phyloP scores from a whole-genome alignment of 352 stramenopile species.

The Globisporangium barbulae region DNA sequence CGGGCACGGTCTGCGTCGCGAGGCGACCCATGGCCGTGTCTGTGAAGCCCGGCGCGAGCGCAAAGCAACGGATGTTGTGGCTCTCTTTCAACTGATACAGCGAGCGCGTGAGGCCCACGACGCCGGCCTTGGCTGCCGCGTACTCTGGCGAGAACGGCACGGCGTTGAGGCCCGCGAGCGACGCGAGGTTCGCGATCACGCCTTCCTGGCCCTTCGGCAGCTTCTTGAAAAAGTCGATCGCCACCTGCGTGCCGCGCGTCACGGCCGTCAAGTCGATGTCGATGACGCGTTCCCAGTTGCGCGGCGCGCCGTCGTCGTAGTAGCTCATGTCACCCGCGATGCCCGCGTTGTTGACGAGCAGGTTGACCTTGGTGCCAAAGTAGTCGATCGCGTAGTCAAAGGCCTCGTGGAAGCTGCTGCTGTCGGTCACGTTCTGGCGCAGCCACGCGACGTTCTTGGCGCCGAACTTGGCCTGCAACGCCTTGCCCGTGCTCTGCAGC shows the following conservation, averaged over 20 bases:
- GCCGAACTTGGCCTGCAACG: conserved; percentile 49
- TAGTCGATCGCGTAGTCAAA: conserved; percentile 61
- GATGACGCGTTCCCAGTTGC: conserved; percentile 61
- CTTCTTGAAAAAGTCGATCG: conserved; percentile 57
- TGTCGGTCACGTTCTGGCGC: conserved; percentile 70
- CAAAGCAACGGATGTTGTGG: conserved; percentile 70
- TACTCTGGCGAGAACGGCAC: conserved; percentile 66
- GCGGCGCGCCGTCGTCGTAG: conserved; percentile 35
- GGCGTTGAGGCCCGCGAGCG: conserved; percentile 51
- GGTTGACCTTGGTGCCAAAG: conserved; percentile 59
- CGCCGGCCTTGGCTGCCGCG: conserved; percentile 65
- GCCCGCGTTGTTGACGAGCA: conserved; percentile 81
- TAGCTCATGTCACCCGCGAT: conserved; percentile 60
- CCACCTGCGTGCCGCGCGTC: conserved; percentile 65
- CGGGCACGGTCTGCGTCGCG: conserved; percentile 29
- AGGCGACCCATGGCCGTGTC: conserved; percentile 61
- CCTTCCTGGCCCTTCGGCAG: conserved; percentile 56
- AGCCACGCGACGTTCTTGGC: conserved; percentile 54
- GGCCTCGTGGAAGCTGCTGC: conserved; percentile 49
- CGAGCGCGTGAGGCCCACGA: conserved; percentile 72
- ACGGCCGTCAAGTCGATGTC: conserved; percentile 70
- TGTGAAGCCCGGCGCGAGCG: conserved; percentile 63
- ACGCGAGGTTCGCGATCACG: conserved; percentile 71
- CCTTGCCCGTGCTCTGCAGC: conserved; percentile 55
- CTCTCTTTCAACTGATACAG: conserved; percentile 54